These are phyloP conservation scores for Tilletia indica DNA, from an alignment of 1,284 basidiomycete species.

Conservation along the genomic window DNA sequence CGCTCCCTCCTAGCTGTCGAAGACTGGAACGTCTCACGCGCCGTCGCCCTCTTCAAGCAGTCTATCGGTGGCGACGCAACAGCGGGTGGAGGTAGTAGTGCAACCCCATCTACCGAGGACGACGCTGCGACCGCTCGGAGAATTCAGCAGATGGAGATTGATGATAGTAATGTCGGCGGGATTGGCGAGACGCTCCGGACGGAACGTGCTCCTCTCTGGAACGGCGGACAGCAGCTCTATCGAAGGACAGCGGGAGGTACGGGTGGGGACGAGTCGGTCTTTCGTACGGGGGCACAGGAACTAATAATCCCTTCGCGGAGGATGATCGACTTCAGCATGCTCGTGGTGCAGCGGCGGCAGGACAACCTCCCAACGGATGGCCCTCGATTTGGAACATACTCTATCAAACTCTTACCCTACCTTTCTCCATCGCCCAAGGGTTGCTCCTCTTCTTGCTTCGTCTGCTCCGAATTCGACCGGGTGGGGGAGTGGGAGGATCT, in stretches of 20 bases:
- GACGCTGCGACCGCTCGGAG: constrained; percentile 35
- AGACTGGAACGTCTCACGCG: constrained; percentile 33
- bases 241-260: neutral
- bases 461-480: constrained; percentile 25
- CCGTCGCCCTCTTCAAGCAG: constrained; percentile 31
- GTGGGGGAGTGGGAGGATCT: neutral
- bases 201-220: neutral
- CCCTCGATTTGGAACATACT: constrained; percentile 27
- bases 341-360: constrained; percentile 21
- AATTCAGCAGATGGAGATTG: constrained; percentile 3
- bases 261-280: neutral
- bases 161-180: constrained; percentile 21
- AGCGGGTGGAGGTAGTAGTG: neutral
- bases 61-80: constrained; percentile 27
- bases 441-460: constrained; percentile 34
- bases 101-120: constrained; percentile 20
- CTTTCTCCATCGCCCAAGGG: constrained; percentile 33
- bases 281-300: constrained; percentile 16
- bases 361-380: neutral
- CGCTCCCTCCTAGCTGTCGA: constrained; percentile 35
- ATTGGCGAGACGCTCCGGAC: constrained; percentile 12
- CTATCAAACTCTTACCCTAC: constrained; percentile 35
- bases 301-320: constrained; percentile 6
- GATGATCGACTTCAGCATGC: constrained; percentile 25
- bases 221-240: neutral